Conservation (phyloP, 1,139 yeast species). For the Geotrichum klebahnii region DNA sequence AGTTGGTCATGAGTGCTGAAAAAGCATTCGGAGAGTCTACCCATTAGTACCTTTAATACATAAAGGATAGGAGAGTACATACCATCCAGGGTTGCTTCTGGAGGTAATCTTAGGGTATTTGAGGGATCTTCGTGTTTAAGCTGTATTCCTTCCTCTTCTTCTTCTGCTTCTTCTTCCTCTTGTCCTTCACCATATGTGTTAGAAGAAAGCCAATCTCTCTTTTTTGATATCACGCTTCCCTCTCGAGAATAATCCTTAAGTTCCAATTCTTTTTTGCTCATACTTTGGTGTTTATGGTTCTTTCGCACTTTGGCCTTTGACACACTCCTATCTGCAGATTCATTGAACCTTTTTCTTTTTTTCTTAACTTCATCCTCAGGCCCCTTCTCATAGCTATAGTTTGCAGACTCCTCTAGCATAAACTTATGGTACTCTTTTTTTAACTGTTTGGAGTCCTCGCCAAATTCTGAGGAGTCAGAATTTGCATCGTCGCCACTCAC, state of each 20-base stretch:
- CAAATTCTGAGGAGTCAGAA: background rate
- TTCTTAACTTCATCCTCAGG: conserved; percentile 77
- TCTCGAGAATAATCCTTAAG: too few species aligned
- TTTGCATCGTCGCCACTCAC: background rate
- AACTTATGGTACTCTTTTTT: conserved; percentile 1
- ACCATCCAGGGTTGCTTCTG: too few species aligned
- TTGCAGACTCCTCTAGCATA: background rate
- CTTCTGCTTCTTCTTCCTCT: conserved; percentile 44
- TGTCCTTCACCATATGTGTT: conserved; percentile 40
- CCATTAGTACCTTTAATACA: too few species aligned
- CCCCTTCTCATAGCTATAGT: conserved; percentile 10
- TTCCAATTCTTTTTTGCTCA: too few species aligned
- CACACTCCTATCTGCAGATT: too few species aligned
- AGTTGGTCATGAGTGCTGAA: background rate
- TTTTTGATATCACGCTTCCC: too few species aligned
- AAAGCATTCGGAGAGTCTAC: background rate
- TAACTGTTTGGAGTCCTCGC: background rate
- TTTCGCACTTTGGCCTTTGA: too few species aligned
- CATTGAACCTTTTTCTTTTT: background rate
- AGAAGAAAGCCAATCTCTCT: too few species aligned
- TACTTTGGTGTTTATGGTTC: too few species aligned
- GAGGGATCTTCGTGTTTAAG: background rate
- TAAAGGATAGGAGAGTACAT: too few species aligned
- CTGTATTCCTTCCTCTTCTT: background rate
- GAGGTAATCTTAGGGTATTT: too few species aligned